These are phyloP conservation scores for Diddensiella santjacobensis DNA, from an alignment of 805 yeast genomes.

Conservation along the genomic window DNA sequence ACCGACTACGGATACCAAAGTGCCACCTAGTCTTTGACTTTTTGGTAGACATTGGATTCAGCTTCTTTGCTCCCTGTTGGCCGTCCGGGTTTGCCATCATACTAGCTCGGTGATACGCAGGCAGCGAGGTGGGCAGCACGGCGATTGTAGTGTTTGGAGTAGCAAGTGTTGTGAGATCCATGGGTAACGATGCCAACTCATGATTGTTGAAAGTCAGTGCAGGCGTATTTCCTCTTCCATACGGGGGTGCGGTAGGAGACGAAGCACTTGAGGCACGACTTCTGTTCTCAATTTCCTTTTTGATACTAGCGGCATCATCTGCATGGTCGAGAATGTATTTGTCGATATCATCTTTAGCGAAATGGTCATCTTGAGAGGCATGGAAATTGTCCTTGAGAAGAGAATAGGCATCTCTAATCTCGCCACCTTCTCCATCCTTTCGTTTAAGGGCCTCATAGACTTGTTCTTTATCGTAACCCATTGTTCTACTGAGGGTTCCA, in stretches of 20 bases:
- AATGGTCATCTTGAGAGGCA: conserved; percentile 20
- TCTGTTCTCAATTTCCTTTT: conserved; percentile 2
- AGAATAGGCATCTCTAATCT: conserved; percentile 79
- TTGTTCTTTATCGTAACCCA: conserved; percentile 88
- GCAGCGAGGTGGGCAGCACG: conserved; percentile 87
- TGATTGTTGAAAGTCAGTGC: conserved; percentile 37
- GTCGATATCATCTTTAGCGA: conserved; percentile 23
- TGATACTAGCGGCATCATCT: conserved; percentile 6
- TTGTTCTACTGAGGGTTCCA: conserved; percentile 66
- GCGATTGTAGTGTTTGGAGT: conserved; percentile 81
- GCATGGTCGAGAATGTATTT: conserved; percentile 17
- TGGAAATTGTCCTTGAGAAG: conserved; percentile 70
- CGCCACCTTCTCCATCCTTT: conserved; percentile 37
- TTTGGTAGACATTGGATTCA: conserved; percentile 53
- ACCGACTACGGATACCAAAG: conserved; percentile 92
- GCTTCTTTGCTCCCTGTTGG: conserved; percentile 41
- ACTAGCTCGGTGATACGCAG: conserved; percentile 89
- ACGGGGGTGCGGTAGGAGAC: conserved; percentile 8
- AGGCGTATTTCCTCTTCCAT: conserved; percentile 33
- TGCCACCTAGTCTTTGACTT: conserved; percentile 97
- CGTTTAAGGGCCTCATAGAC: conserved; percentile 63
- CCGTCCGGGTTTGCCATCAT: conserved; percentile 64
- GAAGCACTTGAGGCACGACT: conserved; percentile 6
- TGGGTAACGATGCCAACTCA: conserved; percentile 34
- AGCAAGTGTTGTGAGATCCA: conserved; percentile 25